phyloP scores from a whole-genome alignment of 2,329 filamentous ascomycete genomes.

The Trichoderma gracile region DNA sequence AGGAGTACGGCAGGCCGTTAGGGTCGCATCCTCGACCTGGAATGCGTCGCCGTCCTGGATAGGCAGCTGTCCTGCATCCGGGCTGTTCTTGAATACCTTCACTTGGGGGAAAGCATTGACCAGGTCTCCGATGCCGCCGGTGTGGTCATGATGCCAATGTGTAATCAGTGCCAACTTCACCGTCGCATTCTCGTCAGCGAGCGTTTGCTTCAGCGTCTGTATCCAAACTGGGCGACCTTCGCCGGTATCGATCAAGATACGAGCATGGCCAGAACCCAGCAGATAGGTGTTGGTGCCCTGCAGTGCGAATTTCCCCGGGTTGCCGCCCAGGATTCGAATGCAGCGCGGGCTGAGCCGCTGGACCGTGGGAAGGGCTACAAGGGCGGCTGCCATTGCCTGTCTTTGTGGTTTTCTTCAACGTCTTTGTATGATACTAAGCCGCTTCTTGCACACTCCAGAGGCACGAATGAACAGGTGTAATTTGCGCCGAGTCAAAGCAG shows the following conservation, averaged over 20 bases:
- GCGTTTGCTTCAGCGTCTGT: constrained; percentile 60
- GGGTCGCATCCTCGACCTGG: constrained; percentile 59
- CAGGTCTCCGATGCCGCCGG: constrained; percentile 72
- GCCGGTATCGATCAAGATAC: constrained; percentile 87
- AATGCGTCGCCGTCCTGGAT: constrained; percentile 57
- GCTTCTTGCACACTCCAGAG: not conserved
- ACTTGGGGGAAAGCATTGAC: constrained; percentile 62
- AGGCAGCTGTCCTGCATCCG: constrained; percentile 49
- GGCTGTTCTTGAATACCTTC: constrained; percentile 66
- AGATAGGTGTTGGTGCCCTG: constrained; percentile 95
- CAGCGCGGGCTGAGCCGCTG: constrained; percentile 76
- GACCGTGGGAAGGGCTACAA: constrained; percentile 68
- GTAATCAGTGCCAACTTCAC: constrained; percentile 75
- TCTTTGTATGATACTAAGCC: no score
- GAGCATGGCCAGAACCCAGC: constrained; percentile 69
- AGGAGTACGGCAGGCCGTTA: constrained; percentile 62
- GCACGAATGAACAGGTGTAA: not conserved
- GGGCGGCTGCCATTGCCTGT: constrained; percentile 28
- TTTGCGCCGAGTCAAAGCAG: no score
- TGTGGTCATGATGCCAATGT: constrained; percentile 91
- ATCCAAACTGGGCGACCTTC: constrained; percentile 78
- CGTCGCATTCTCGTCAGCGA: constrained; percentile 67
- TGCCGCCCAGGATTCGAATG: constrained; percentile 84
- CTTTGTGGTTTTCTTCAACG: no score
- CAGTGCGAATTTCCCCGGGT: constrained; percentile 78